A percentile compares a stretch with the other conserved stretches of the same genome.
These are phyloP conservation scores for Themeda triandra DNA, from an alignment of 176 grass and related monocot genomes.

Conservation along the genomic window DNA sequence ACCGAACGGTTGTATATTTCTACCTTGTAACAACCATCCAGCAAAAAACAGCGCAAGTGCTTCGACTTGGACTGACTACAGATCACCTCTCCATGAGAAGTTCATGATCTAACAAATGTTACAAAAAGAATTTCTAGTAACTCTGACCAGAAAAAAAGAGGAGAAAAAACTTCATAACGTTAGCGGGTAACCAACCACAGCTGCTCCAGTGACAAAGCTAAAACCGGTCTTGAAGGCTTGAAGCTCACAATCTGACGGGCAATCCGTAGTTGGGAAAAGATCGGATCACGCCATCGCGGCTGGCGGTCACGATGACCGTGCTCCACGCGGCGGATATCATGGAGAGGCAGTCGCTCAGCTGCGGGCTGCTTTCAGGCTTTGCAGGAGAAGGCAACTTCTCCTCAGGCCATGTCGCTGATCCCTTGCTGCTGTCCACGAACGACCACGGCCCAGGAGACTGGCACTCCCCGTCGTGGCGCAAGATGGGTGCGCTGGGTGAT, in stretches of 20 bases:
- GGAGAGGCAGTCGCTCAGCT: slow-evolving; percentile 9
- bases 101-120: not conserved
- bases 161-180: not conserved
- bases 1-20: not conserved
- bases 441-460: slow-evolving; percentile 39
- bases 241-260: slow-evolving; percentile 52
- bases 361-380: not conserved
- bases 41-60: not conserved
- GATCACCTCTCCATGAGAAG: not conserved
- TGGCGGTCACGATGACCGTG: slow-evolving; percentile 68
- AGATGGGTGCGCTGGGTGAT: not conserved
- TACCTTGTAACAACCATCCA: not conserved
- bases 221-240: not conserved
- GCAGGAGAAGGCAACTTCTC: slow-evolving; percentile 51
- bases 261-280: slow-evolving; percentile 86
- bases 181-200: not conserved
- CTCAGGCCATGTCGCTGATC: slow-evolving; percentile 68
- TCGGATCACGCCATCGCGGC: slow-evolving; percentile 61
- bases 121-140: not conserved
- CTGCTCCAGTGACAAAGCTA: too few relatives aligned
- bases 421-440: slow-evolving; percentile 39
- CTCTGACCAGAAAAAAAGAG: too few relatives aligned
- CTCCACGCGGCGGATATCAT: slow-evolving; percentile 53
- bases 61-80: not conserved
- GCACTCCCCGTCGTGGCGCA: slow-evolving; percentile 20